A percentile compares a stretch with the other conserved stretches of the same genome.
Conservation (phyloP, 805 yeast genomes). For the Wickerhamomyces chaumierensis region DNA sequence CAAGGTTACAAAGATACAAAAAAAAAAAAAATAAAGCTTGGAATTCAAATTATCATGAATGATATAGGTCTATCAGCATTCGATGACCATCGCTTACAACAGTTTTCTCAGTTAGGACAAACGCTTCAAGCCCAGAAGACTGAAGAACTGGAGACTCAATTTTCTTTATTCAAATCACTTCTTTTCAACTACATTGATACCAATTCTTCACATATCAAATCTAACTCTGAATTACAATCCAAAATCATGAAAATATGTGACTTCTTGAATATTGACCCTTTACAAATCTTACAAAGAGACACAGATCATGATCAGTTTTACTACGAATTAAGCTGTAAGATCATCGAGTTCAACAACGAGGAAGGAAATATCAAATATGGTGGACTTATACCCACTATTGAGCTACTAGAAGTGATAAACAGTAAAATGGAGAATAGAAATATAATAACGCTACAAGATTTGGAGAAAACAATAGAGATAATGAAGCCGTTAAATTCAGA, state of each 20-base stretch:
- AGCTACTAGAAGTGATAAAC: constrained; percentile 22
- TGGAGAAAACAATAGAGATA: constrained; percentile 41
- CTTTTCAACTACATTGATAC: constrained; percentile 64
- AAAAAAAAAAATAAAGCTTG: no score
- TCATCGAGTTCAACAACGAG: constrained; percentile 65
- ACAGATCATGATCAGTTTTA: constrained; percentile 35
- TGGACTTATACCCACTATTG: constrained; percentile 60
- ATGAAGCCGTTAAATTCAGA: constrained; percentile 60
- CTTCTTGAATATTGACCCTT: constrained; percentile 77
- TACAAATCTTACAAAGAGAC: constrained; percentile 27
- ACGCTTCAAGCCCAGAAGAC: constrained; percentile 36
- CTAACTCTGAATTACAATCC: constrained; percentile 39
- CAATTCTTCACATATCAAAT: constrained; percentile 50
- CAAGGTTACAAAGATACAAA: no score
- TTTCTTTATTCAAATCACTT: constrained; percentile 67
- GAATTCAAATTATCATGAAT: no score
- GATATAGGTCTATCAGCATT: constrained; percentile 34
- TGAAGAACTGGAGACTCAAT: constrained; percentile 54
- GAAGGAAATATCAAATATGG: constrained; percentile 63
- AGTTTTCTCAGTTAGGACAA: constrained; percentile 13
- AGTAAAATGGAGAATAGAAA: constrained; percentile 18
- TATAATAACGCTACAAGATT: constrained; percentile 34
- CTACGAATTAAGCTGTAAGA: constrained; percentile 58
- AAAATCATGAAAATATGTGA: constrained; percentile 70
- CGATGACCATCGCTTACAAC: constrained; percentile 17